These are phyloP conservation scores for Xylaria cubensis DNA, from an alignment of 495 filamentous ascomycete species.

Conservation along the genomic window DNA sequence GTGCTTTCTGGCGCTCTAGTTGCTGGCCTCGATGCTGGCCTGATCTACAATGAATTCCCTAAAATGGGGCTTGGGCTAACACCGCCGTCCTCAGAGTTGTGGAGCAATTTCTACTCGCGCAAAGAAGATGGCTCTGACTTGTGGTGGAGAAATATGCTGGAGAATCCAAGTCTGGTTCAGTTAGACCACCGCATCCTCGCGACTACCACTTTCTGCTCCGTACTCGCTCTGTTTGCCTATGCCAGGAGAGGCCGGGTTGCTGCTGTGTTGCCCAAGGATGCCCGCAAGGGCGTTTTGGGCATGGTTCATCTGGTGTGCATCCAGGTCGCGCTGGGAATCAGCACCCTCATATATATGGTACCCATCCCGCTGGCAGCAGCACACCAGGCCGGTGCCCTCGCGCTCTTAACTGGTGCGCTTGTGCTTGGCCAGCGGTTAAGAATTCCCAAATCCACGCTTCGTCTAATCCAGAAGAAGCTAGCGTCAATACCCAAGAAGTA, in stretches of 20 bases:
- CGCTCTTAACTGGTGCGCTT: slow-evolving; percentile 80
- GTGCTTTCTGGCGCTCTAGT: slow-evolving; percentile 93
- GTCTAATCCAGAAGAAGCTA: slow-evolving; percentile 49
- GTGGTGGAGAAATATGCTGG: slow-evolving; percentile 95
- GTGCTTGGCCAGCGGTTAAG: slow-evolving; percentile 70
- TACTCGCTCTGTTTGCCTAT: slow-evolving; percentile 80
- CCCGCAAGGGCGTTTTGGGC: slow-evolving; percentile 74
- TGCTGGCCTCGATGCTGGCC: slow-evolving; percentile 90
- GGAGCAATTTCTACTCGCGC: slow-evolving; percentile 84
- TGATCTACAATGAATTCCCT: slow-evolving; percentile 99
- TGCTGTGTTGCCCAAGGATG: slow-evolving; percentile 67
- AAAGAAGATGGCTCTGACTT: slow-evolving; percentile 76
- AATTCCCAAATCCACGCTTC: slow-evolving; percentile 55
- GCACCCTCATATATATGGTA: slow-evolving; percentile 90
- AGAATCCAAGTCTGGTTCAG: slow-evolving; percentile 94
- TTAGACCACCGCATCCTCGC: slow-evolving; percentile 94
- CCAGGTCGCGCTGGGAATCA: slow-evolving; percentile 86
- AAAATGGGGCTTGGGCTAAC: slow-evolving; percentile 86
- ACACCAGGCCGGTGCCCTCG: slow-evolving; percentile 91
- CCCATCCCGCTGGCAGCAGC: slow-evolving; percentile 86
- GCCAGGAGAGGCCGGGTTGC: slow-evolving; percentile 68
- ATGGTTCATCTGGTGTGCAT: slow-evolving; percentile 81
- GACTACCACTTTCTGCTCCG: slow-evolving; percentile 82
- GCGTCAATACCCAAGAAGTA: slow-evolving; percentile 12
- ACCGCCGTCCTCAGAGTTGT: slow-evolving; percentile 83